A percentile compares a stretch with the other conserved stretches of the same genome.
These are phyloP conservation scores for Coffea eugenioides DNA, from an alignment of 257 asterid genomes.

Conservation along the genomic window DNA sequence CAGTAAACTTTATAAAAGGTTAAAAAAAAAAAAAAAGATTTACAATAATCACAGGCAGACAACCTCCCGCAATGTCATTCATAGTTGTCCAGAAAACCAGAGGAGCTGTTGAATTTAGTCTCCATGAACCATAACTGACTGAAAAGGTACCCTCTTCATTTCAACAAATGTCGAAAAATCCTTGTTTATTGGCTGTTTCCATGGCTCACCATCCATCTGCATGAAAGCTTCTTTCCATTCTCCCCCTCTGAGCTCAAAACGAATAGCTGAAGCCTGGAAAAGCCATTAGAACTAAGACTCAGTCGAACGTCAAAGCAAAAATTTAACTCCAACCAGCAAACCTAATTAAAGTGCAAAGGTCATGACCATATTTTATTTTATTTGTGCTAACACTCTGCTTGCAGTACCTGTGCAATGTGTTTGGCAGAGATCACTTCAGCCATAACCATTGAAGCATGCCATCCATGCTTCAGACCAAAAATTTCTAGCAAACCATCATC, in stretches of 20 bases:
- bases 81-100: neutral
- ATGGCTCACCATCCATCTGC: slow-evolving; percentile 97
- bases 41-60: neutral
- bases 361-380: neutral
- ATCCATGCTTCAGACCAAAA: slow-evolving; percentile 72
- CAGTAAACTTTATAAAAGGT: neutral
- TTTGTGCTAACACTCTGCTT: neutral
- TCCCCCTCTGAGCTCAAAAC: slow-evolving; percentile 90
- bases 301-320: neutral
- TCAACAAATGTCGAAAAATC: slow-evolving; percentile 72
- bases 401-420: slow-evolving; percentile 85
- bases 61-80: too few species aligned
- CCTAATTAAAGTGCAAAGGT: too few species aligned
- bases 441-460: slow-evolving; percentile 97
- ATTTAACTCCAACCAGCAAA: neutral
- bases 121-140: slow-evolving; percentile 57
- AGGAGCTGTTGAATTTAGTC: slow-evolving; percentile 25
- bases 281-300: neutral
- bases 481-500: slow-evolving; percentile 78
- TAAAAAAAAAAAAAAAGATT: neutral
- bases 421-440: slow-evolving; percentile 77
- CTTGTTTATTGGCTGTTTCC: slow-evolving; percentile 79
- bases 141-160: slow-evolving; percentile 59
- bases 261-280: slow-evolving; percentile 66
- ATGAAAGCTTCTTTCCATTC: slow-evolving; percentile 77